Percentiles rank a stretch among this genome's conserved stretches.
These are phyloP conservation scores for Mycena leptocephala DNA, from an alignment of 768 basidiomycete species.

Conservation along the genomic window DNA sequence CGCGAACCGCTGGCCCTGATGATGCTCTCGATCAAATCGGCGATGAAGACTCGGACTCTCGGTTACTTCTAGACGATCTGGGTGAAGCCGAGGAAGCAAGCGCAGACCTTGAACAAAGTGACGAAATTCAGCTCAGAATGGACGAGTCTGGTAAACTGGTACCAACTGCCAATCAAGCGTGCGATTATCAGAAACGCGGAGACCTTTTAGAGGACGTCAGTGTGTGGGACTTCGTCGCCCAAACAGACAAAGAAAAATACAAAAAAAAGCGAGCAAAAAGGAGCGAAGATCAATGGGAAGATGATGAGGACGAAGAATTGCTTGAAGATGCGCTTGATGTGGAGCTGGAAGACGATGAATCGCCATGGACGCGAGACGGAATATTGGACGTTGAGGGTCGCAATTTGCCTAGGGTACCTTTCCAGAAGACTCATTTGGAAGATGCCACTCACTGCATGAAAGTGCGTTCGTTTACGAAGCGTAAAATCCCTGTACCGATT, in stretches of 20 bases:
- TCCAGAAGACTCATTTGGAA: not conserved
- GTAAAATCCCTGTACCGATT: constrained; percentile 49
- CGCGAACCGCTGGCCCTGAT: too few relatives aligned
- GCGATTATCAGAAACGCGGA: constrained; percentile 44
- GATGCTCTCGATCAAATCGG: too few relatives aligned
- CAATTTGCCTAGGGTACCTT: not conserved
- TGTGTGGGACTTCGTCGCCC: constrained; percentile 48
- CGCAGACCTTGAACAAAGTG: not conserved
- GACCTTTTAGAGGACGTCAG: constrained; percentile 29
- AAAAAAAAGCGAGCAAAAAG: not conserved
- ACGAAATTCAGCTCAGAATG: not conserved
- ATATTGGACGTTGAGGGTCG: not conserved
- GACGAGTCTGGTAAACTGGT: constrained; percentile 17
- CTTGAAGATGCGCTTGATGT: not conserved
- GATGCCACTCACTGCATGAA: not conserved
- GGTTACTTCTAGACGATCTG: constrained; percentile 24
- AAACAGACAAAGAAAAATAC: constrained; percentile 37
- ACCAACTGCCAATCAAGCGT: constrained; percentile 30
- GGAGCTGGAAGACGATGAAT: not conserved
- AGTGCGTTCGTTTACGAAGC: not conserved
- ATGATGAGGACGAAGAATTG: not conserved
- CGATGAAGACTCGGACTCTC: not conserved
- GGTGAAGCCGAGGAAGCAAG: not conserved
- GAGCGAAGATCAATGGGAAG: not conserved
- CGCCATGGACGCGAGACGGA: not conserved